A percentile compares a stretch with the other conserved stretches of the same genome.
Evolutionary conservation across 2,329 filamentous ascomycete genomes (phyloP).

Genomic region (Ceratocystis albifundus): DNA sequence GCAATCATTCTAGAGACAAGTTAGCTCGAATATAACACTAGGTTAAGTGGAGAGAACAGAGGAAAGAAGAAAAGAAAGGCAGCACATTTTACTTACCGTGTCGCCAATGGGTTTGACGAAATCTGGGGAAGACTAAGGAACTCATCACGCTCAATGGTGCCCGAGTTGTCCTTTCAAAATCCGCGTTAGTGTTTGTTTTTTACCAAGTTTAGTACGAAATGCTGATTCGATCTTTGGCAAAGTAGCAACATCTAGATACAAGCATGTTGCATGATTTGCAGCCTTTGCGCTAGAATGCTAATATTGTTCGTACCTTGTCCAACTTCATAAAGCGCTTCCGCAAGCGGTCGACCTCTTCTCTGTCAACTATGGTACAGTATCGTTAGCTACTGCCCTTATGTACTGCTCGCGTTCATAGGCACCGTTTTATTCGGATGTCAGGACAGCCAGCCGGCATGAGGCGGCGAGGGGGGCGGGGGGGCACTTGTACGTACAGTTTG

Average conservation of each 20-base stretch:
- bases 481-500: slow-evolving; percentile 60
- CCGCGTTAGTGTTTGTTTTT: neutral
- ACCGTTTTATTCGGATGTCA: too few species aligned
- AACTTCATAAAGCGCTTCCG: slow-evolving; percentile 98
- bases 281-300: neutral
- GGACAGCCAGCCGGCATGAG: too few species aligned
- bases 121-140: slow-evolving; percentile 96
- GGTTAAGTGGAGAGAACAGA: neutral
- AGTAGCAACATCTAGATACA: neutral
- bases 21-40: neutral
- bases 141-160: slow-evolving; percentile 96
- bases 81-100: slow-evolving; percentile 47
- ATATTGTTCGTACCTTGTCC: slow-evolving; percentile 62
- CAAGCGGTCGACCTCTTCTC: slow-evolving; percentile 90
- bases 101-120: slow-evolving; percentile 92
- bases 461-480: slow-evolving; percentile 20
- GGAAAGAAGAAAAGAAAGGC: neutral
- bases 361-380: slow-evolving; percentile 55
- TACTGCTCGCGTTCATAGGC: slow-evolving; percentile 51
- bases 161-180: slow-evolving; percentile 76
- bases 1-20: slow-evolving; percentile 69
- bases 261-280: neutral
- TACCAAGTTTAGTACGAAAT: too few species aligned
- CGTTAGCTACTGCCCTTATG: slow-evolving; percentile 57
- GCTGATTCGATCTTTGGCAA: too few species aligned